Conservation (phyloP, 2,329 filamentous ascomycete species). For the Sclerotinia nivalis region DNA sequence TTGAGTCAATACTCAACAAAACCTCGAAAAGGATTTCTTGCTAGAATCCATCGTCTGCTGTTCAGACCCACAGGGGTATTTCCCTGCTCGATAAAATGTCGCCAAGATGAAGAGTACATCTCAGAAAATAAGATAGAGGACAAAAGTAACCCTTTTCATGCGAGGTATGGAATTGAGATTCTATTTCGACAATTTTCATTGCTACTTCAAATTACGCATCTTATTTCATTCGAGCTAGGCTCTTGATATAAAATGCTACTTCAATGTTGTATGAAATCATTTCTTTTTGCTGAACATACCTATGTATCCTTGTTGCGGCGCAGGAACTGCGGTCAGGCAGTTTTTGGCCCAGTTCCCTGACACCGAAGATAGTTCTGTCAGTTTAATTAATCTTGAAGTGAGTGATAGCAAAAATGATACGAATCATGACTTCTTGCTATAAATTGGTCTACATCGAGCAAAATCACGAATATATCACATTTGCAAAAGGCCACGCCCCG, state of each 20-base stretch:
- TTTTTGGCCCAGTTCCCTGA: neutral
- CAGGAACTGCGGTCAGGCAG: neutral
- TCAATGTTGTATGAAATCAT: neutral
- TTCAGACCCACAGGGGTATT: neutral
- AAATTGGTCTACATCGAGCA: neutral
- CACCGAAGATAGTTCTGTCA: neutral
- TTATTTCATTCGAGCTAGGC: neutral
- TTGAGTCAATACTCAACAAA: neutral
- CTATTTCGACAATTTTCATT: neutral
- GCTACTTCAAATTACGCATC: neutral
- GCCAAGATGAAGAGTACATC: neutral
- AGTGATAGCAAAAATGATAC: neutral
- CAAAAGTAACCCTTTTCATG: neutral
- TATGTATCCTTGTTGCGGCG: neutral
- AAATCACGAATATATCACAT: neutral
- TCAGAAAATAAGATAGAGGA: neutral
- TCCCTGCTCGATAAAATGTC: neutral
- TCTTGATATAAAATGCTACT: neutral
- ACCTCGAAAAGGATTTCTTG: neutral
- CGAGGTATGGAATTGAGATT: conserved; percentile 4
- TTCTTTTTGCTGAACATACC: neutral
- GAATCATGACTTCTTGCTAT: neutral
- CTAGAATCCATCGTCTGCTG: neutral
- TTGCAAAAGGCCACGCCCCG: neutral
- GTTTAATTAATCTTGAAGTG: neutral